phyloP scores from a whole-genome alignment of 2,329 filamentous ascomycete species.

The Penicillium olsonii region DNA sequence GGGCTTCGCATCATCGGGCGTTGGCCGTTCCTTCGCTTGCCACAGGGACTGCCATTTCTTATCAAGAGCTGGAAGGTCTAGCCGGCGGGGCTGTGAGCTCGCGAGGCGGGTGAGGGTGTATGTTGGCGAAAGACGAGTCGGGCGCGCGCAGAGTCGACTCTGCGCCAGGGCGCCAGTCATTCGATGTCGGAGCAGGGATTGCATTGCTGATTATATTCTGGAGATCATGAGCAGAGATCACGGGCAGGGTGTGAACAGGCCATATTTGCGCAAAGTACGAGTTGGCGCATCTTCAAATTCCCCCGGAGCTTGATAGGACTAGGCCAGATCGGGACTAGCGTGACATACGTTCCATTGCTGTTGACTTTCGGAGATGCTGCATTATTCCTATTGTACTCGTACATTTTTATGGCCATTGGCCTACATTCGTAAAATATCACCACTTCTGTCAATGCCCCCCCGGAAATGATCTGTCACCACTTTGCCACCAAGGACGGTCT shows the following conservation, averaged over 20 bases:
- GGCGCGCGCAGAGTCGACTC: slow-evolving; percentile 18
- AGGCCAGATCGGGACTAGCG: slow-evolving; percentile 26
- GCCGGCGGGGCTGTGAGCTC: slow-evolving; percentile 29
- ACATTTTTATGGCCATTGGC: neutral
- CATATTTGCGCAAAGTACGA: slow-evolving; percentile 3
- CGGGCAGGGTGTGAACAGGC: neutral
- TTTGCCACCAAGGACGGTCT: slow-evolving; percentile 84
- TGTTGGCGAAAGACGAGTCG: slow-evolving; percentile 15
- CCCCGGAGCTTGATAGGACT: slow-evolving; percentile 17
- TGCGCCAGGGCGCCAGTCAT: slow-evolving; percentile 24
- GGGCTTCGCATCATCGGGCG: slow-evolving; percentile 27
- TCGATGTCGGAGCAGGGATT: slow-evolving; percentile 29
- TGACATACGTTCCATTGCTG: too few relatives aligned
- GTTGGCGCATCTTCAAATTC: slow-evolving; percentile 20
- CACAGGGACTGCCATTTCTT: slow-evolving; percentile 59
- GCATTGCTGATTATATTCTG: slow-evolving; percentile 19
- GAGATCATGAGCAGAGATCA: too few relatives aligned
- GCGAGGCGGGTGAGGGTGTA: slow-evolving; percentile 24
- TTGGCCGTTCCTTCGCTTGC: slow-evolving; percentile 28
- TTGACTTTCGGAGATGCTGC: too few relatives aligned
- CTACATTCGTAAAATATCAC: slow-evolving; percentile 66
- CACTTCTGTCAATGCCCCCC: slow-evolving; percentile 79
- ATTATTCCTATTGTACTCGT: neutral
- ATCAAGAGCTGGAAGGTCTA: slow-evolving; percentile 51
- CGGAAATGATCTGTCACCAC: slow-evolving; percentile 79